These are phyloP conservation scores for Meyerozyma athensensis DNA, from an alignment of 1,139 yeast genomes.

Conservation along the genomic window DNA sequence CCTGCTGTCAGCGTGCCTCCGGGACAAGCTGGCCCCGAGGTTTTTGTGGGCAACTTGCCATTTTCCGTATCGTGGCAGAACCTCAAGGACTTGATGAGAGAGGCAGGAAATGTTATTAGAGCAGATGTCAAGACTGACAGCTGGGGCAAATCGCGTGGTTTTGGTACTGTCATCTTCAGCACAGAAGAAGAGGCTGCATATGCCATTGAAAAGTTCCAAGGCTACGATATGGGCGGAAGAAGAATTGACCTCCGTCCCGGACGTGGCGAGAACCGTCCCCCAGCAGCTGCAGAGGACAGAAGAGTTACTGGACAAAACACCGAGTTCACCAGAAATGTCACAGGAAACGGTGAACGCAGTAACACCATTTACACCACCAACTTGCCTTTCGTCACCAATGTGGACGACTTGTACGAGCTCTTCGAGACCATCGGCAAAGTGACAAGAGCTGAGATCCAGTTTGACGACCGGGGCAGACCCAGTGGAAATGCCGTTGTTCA, in stretches of 20 bases:
- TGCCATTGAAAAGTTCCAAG: slow-evolving; percentile 62
- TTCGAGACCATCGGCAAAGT: slow-evolving; percentile 85
- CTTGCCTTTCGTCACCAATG: slow-evolving; percentile 84
- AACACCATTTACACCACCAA: slow-evolving; percentile 68
- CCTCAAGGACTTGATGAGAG: slow-evolving; percentile 76
- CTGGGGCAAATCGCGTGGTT: slow-evolving; percentile 80
- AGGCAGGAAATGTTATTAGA: slow-evolving; percentile 68
- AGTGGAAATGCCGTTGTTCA: slow-evolving; percentile 83
- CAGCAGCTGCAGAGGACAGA: slow-evolving; percentile 11
- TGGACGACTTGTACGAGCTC: slow-evolving; percentile 77
- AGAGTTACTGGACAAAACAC: slow-evolving; percentile 30
- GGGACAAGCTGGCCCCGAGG: slow-evolving; percentile 47
- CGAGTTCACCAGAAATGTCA: slow-evolving; percentile 60
- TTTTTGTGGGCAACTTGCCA: slow-evolving; percentile 81
- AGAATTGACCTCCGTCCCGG: slow-evolving; percentile 68
- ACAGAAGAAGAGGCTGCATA: slow-evolving; percentile 55
- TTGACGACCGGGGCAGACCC: slow-evolving; percentile 61
- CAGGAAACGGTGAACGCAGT: slow-evolving; percentile 60
- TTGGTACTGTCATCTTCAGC: slow-evolving; percentile 69
- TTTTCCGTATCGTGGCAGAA: slow-evolving; percentile 80
- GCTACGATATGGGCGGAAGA: slow-evolving; percentile 68
- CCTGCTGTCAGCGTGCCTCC: slow-evolving; percentile 24
- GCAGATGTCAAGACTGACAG: slow-evolving; percentile 73
- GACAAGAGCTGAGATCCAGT: slow-evolving; percentile 71
- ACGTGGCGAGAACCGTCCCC: slow-evolving; percentile 18